Evolutionary conservation across 2,329 filamentous ascomycete genomes (phyloP).

Genomic region (Paradendryphiella salina): DNA sequence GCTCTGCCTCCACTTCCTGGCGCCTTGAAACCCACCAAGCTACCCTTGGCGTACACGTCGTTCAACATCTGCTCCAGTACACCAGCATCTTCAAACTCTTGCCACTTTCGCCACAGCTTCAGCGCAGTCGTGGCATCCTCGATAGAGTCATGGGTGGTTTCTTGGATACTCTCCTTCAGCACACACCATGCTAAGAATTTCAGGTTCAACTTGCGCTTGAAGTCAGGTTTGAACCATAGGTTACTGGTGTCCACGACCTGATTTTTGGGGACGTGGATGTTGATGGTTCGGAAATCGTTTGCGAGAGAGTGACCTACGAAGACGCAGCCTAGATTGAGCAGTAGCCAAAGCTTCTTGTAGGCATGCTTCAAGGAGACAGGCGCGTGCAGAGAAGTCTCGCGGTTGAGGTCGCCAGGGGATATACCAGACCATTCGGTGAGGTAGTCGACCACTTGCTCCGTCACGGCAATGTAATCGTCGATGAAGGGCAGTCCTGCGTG

Average conservation of each 20-base stretch:
- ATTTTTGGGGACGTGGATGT: conserved; percentile 87
- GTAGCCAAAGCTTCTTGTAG: conserved; percentile 97
- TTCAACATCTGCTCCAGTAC: conserved; percentile 81
- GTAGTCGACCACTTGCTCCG: conserved; percentile 91
- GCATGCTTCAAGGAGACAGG: conserved; percentile 85
- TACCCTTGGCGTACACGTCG: conserved; percentile 75
- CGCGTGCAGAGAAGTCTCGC: conserved; percentile 75
- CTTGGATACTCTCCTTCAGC: conserved; percentile 90
- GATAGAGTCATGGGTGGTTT: conserved; percentile 90
- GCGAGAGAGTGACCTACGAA: conserved; percentile 93
- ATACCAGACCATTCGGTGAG: conserved; percentile 94
- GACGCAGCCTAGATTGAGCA: conserved; percentile 89
- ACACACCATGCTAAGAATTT: conserved; percentile 87
- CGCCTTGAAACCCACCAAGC: conserved; percentile 54
- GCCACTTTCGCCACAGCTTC: conserved; percentile 84
- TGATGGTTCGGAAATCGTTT: conserved; percentile 96
- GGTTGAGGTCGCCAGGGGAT: conserved; percentile 79
- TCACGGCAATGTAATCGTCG: conserved; percentile 93
- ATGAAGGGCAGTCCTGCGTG: conserved; percentile 86
- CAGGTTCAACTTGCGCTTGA: conserved; percentile 83
- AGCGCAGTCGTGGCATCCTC: conserved; percentile 92
- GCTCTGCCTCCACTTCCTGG: conserved; percentile 32
- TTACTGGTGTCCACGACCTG: conserved; percentile 96
- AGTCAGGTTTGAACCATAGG: conserved; percentile 79
- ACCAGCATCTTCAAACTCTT: conserved; percentile 85